phyloP scores from a whole-genome alignment of 2,329 filamentous ascomycete species.

The Podosphaera fusca region DNA sequence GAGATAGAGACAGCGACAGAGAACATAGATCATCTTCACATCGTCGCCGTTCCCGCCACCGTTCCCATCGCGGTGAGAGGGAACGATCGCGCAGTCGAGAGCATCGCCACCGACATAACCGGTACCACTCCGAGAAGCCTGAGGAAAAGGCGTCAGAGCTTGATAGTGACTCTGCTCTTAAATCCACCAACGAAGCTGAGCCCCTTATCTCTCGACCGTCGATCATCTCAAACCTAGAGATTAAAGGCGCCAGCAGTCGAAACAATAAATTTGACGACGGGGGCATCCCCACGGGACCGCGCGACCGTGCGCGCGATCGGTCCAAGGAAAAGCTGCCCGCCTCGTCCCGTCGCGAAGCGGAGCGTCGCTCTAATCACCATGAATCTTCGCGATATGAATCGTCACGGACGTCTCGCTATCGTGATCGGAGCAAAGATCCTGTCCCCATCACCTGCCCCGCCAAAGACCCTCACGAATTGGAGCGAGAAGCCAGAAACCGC shows the following conservation, averaged over 20 bases:
- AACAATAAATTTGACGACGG: constrained; percentile 10
- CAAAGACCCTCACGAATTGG: constrained; percentile 31
- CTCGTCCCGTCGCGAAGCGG: constrained; percentile 10
- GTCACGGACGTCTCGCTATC: constrained; percentile 14
- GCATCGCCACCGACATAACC: constrained; percentile 18
- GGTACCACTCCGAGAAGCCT: constrained; percentile 8
- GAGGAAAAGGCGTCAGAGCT: constrained; percentile 5
- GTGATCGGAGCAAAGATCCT: neutral
- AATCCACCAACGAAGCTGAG: constrained; percentile 6
- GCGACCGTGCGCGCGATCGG: constrained; percentile 14
- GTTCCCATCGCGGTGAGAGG: constrained; percentile 23
- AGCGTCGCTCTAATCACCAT: constrained; percentile 12
- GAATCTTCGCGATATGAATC: constrained; percentile 3
- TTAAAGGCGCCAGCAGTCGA: constrained; percentile 14
- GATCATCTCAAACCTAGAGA: constrained; percentile 11
- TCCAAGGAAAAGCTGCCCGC: constrained; percentile 15
- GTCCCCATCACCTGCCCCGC: constrained; percentile 3
- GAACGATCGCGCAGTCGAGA: constrained; percentile 21
- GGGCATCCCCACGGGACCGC: constrained; percentile 14
- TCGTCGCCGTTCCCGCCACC: constrained; percentile 23
- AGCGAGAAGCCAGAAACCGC: constrained; percentile 42
- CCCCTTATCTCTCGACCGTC: constrained; percentile 5
- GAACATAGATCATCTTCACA: constrained; percentile 19
- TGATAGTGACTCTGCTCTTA: constrained; percentile 1
- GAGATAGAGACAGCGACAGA: constrained; percentile 19